Evolutionary conservation across 1,139 yeast genomes (phyloP).

Genomic region (Yamadazyma aaseri): DNA sequence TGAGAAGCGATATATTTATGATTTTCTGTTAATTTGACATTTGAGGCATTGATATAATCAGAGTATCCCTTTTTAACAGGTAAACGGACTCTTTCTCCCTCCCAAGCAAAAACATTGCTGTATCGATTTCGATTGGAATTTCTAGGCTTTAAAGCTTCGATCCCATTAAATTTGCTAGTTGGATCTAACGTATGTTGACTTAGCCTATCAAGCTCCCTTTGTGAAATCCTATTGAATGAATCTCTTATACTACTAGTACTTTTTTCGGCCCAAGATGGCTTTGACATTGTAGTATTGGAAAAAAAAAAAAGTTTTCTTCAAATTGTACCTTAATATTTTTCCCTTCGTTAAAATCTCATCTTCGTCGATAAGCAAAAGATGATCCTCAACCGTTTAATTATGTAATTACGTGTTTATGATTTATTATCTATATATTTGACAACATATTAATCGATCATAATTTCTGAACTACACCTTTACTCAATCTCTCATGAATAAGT

Average conservation of each 20-base stretch:
- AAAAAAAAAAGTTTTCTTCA: neutral
- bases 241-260: constrained; percentile 5
- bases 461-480: constrained; percentile 20
- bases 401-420: too few species aligned
- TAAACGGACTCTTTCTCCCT: constrained; percentile 32
- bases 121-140: constrained; percentile 35
- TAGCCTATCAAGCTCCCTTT: constrained; percentile 10
- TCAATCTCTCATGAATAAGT: constrained; percentile 30
- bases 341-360: constrained; percentile 1
- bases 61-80: constrained; percentile 18
- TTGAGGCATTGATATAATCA: constrained; percentile 43
- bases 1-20: constrained; percentile 40
- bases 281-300: constrained; percentile 6
- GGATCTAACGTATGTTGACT: neutral
- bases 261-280: constrained; percentile 12
- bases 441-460: too few species aligned
- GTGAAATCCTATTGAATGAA: constrained; percentile 8
- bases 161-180: constrained; percentile 5
- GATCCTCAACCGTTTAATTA: too few species aligned
- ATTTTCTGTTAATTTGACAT: constrained; percentile 20
- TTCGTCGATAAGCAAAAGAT: neutral
- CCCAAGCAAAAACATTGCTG: constrained; percentile 45
- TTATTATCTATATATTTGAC: too few species aligned
- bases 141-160: constrained; percentile 5
- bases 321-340: neutral